Evolutionary conservation across 306 rosid genomes (phyloP), one percentile per base, ranked within the genome.

Genomic region (Cucurbita pepo): DNA sequence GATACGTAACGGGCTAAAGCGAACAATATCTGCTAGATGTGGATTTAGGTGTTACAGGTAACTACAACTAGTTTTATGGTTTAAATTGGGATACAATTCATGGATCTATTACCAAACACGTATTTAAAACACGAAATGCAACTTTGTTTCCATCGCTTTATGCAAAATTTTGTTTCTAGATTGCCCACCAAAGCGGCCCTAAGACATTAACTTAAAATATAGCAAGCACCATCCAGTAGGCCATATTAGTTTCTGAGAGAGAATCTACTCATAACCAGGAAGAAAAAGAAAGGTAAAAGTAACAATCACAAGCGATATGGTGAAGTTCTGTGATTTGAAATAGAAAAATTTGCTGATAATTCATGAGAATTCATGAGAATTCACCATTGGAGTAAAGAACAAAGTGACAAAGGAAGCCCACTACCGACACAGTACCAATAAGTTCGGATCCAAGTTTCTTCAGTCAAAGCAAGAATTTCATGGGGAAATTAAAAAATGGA

Each of bases 371-470:
- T 75, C 56, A 82, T 21, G 66, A 78, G 37, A 76, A 73, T 77
- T 79, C 74, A 74, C 48, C 53, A 83, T 80, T 82, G 85, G 56
- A 69, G 65, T 79, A 79, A 70, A 76, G 84, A 75, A 56, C 82
- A 79, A 70, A 76, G 78, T 79, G 80, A 85, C 72, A 82, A 77
- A 78, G 64, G 55, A 45, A 47, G 48, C 56, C 79, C 71, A 37
- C 30, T 64, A 77, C 77, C 76, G 64, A 48, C 76, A 69, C 18
- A 83, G 10, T 53, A 47, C 67, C 74, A 21, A 72, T 72, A n/a
- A 63, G 75, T 73, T 66, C 63, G 76, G 82, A 74, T 58, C 77
- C 12, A 47, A 45, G 13, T 14, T 57, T 64, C 78, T 53, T 75
- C 5, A 19, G 71, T 58, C 69, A 73, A 79, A 77, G 16, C 59